phyloP scores from a whole-genome alignment of 495 filamentous ascomycete species.

The Neurospora sp. region DNA sequence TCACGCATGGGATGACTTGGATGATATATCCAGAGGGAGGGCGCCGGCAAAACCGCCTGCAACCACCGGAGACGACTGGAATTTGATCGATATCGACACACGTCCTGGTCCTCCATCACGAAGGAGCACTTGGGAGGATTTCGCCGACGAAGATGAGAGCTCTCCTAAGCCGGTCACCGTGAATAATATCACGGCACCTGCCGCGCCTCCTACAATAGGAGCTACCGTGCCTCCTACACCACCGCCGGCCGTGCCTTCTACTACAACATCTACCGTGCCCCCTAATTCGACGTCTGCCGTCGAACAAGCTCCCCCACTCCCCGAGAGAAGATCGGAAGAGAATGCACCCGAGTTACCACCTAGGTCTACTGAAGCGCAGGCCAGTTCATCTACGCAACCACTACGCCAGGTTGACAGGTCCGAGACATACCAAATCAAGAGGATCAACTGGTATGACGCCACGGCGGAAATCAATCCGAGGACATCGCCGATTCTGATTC shows the following conservation, averaged over 20 bases:
- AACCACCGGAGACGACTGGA: constrained; percentile 34
- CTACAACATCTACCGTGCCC: background rate
- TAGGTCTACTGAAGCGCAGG: constrained; percentile 17
- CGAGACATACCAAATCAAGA: constrained; percentile 40
- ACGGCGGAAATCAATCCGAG: constrained; percentile 29
- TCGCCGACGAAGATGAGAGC: constrained; percentile 19
- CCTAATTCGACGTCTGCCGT: background rate
- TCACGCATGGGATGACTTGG: constrained; percentile 37
- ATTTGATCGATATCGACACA: constrained; percentile 35
- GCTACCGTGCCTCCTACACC: background rate
- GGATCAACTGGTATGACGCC: constrained; percentile 35
- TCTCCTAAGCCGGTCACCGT: constrained; percentile 6
- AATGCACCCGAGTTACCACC: constrained; percentile 29
- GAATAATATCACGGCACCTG: background rate
- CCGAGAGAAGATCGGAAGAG: constrained; percentile 9
- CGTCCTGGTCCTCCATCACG: constrained; percentile 22
- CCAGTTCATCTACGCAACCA: constrained; percentile 20
- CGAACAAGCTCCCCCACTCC: background rate
- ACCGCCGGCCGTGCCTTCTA: background rate
- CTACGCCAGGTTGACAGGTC: constrained; percentile 28
- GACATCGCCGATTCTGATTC: constrained; percentile 69
- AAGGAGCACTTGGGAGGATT: constrained; percentile 30
- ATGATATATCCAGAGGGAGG: constrained; percentile 22
- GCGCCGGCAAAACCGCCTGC: constrained; percentile 14
- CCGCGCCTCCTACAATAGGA: background rate